Percentiles rank a stretch among this genome's conserved stretches.
phyloP scores from a whole-genome alignment of 768 basidiomycete genomes.

The Sarcodon sp. region DNA sequence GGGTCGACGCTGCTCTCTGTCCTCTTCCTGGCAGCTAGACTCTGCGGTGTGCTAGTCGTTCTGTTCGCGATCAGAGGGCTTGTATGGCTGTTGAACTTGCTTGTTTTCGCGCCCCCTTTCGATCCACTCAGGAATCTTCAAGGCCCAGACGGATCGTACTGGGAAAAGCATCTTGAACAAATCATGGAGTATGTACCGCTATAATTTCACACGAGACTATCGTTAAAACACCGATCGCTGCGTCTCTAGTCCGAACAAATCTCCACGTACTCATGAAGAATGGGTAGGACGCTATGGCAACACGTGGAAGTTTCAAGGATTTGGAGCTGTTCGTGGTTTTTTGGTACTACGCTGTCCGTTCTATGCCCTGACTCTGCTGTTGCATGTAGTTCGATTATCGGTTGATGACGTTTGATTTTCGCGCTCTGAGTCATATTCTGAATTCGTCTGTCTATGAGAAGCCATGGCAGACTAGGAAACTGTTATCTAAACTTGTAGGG shows the following conservation, averaged over 20 bases:
- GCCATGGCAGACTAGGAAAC: conserved; percentile 40
- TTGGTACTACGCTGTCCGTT: conserved; percentile 1
- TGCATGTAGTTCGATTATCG: conserved; percentile 26
- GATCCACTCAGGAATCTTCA: conserved; percentile 37
- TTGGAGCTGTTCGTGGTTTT: conserved; percentile 25
- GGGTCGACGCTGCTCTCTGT: neutral
- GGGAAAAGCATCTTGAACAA: conserved; percentile 31
- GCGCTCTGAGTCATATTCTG: conserved; percentile 33
- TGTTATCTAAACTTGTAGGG: conserved; percentile 35
- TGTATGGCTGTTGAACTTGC: conserved; percentile 28
- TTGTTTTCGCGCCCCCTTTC: conserved; percentile 28
- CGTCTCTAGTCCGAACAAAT: conserved; percentile 25
- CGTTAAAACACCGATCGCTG: neutral
- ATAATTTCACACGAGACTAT: neutral
- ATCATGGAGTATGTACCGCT: conserved; percentile 28
- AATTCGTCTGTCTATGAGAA: conserved; percentile 37
- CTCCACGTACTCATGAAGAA: conserved; percentile 24
- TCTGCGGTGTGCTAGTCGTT: conserved; percentile 8
- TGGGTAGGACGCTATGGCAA: conserved; percentile 34
- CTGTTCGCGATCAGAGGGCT: conserved; percentile 18
- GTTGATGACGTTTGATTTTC: conserved; percentile 38
- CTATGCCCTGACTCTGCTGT: neutral
- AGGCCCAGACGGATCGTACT: conserved; percentile 28
- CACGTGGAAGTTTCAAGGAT: conserved; percentile 42
- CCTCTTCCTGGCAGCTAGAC: neutral